phyloP scores from a whole-genome alignment of 1,139 yeast genomes.

The Blastobotrys capitulatus region DNA sequence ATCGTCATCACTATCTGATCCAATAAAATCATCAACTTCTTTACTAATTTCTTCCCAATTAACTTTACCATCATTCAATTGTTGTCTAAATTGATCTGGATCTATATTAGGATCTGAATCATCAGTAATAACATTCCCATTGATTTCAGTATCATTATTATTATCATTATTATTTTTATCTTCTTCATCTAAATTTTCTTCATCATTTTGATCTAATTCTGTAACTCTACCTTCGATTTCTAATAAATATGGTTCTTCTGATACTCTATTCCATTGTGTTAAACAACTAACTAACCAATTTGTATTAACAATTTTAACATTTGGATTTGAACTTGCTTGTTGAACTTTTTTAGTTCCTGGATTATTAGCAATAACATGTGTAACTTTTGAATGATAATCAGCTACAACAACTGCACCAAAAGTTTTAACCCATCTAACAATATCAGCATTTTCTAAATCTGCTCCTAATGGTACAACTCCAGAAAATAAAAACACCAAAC shows the following conservation, averaged over 20 bases:
- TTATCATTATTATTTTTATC: background rate
- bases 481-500: slow-evolving; percentile 69
- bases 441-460: slow-evolving; percentile 59
- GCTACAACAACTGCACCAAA: slow-evolving; percentile 86
- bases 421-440: slow-evolving; percentile 85
- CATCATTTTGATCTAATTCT: no score
- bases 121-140: no score
- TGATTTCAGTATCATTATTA: no score
- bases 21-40: slow-evolving; percentile 36
- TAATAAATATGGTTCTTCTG: slow-evolving; percentile 58
- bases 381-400: slow-evolving; percentile 67
- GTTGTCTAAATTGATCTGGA: slow-evolving; percentile 29
- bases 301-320: slow-evolving; percentile 75
- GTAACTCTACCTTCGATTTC: no score
- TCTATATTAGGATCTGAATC: slow-evolving; percentile 37
- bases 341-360: slow-evolving; percentile 77
- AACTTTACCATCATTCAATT: slow-evolving; percentile 31
- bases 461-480: slow-evolving; percentile 82
- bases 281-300: slow-evolving; percentile 90
- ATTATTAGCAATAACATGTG: slow-evolving; percentile 81
- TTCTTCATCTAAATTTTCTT: slow-evolving; percentile 10
- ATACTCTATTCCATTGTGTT: slow-evolving; percentile 67
- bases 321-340: slow-evolving; percentile 41
- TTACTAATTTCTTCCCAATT: slow-evolving; percentile 37
- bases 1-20: slow-evolving; percentile 30